phyloP scores from a whole-genome alignment of 345 rosid species.

The Populus alba region DNA sequence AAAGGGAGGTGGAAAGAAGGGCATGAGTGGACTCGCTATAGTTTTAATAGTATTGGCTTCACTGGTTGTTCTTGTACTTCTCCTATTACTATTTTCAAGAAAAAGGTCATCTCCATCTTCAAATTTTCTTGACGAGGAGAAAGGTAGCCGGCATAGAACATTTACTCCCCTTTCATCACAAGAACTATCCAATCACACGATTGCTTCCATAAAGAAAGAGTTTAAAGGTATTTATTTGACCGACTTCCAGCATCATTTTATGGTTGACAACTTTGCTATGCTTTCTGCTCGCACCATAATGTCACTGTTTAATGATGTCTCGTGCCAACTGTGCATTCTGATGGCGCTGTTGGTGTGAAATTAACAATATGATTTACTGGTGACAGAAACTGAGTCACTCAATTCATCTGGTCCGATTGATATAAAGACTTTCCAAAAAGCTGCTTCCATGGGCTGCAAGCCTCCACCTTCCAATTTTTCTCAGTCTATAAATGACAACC shows the following conservation, averaged over 20 bases:
- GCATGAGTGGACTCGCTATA: constrained; percentile 40
- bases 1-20: constrained; percentile 15
- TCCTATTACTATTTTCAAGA: constrained; percentile 40
- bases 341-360: too few species aligned
- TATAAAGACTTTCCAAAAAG: constrained; percentile 42
- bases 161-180: constrained; percentile 51
- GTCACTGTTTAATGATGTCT: too few species aligned
- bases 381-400: constrained; percentile 37
- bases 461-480: constrained; percentile 43
- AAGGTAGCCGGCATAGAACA: constrained; percentile 35
- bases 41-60: constrained; percentile 44
- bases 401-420: constrained; percentile 48
- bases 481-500: constrained; percentile 52
- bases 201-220: constrained; percentile 29
- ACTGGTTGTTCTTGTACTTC: constrained; percentile 39
- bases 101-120: constrained; percentile 50
- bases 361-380: constrained; percentile 4
- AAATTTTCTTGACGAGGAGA: constrained; percentile 79
- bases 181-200: constrained; percentile 40
- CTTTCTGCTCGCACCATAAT: too few species aligned
- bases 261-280: too few species aligned
- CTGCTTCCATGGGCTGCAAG: constrained; percentile 56
- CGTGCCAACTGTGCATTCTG: too few species aligned
- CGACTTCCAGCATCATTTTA: too few species aligned
- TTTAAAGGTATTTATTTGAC: constrained; percentile 38